phyloP scores from a whole-genome alignment of 139 green algal genomes.

The Picochlorum sp. region DNA sequence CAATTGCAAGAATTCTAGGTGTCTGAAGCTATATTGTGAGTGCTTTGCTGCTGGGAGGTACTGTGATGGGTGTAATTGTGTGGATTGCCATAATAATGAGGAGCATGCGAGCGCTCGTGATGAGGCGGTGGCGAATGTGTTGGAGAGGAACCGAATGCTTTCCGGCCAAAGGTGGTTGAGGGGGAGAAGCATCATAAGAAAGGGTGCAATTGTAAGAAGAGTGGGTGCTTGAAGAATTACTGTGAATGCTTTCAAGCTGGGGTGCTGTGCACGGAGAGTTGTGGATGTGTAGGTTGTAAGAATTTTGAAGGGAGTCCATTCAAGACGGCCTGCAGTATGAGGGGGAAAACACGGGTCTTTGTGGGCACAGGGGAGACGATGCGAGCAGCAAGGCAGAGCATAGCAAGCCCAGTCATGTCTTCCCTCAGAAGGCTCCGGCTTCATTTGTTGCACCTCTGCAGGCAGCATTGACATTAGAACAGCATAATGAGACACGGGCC shows the following conservation, averaged over 20 bases:
- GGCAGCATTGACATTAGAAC: constrained; percentile 3
- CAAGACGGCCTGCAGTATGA: neutral
- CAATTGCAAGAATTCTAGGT: constrained; percentile 83
- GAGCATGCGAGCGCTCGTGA: constrained; percentile 61
- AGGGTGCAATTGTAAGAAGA: constrained; percentile 90
- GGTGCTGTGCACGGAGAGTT: constrained; percentile 75
- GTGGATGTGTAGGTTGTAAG: constrained; percentile 83
- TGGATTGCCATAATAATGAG: constrained; percentile 79
- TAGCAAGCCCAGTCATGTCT: neutral
- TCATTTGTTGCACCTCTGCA: neutral
- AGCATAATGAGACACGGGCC: constrained; percentile 6
- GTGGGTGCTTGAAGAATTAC: constrained; percentile 59
- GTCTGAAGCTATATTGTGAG: constrained; percentile 88
- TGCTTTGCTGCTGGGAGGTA: constrained; percentile 60
- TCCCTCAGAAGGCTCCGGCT: constrained; percentile 1
- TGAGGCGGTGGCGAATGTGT: constrained; percentile 68
- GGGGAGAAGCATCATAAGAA: constrained; percentile 57
- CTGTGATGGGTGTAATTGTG: constrained; percentile 72
- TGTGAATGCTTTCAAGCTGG: constrained; percentile 64
- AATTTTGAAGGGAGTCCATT: constrained; percentile 58
- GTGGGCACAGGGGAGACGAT: neutral
- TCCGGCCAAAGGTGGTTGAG: constrained; percentile 71
- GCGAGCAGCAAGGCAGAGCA: neutral
- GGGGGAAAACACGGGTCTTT: neutral
- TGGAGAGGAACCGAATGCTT: constrained; percentile 87